A percentile compares a stretch with the other conserved stretches of the same genome.
Conservation (phyloP, 2,329 filamentous ascomycete species). For the Penicillium aurantiogriseum region DNA sequence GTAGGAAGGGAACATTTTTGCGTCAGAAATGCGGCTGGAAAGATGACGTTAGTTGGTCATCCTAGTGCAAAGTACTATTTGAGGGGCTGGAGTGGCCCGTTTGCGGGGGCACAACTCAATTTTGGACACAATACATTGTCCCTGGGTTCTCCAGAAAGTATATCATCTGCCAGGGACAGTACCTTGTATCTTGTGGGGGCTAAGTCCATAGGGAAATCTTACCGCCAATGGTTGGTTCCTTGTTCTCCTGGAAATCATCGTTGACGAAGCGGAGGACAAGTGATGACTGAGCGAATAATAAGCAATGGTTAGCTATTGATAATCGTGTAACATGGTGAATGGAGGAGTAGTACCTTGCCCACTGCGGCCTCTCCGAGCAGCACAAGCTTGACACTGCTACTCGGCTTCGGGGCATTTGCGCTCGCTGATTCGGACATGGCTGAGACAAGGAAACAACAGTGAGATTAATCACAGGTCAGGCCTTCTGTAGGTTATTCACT, state of each 20-base stretch:
- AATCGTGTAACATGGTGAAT: constrained; percentile 4
- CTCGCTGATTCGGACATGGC: constrained; percentile 71
- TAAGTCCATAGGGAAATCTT: constrained; percentile 26
- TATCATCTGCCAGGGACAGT: neutral
- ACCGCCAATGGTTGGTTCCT: constrained; percentile 99
- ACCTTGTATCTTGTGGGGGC: neutral
- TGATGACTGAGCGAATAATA: constrained; percentile 65
- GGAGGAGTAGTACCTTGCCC: constrained; percentile 71
- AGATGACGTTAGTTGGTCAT: constrained; percentile 16
- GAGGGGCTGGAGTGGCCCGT: neutral
- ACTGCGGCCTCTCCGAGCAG: constrained; percentile 96
- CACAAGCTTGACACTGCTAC: constrained; percentile 99
- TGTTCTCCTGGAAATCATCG: constrained; percentile 99
- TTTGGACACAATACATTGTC: constrained; percentile 1
- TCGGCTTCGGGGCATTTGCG: constrained; percentile 76
- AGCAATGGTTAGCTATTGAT: constrained; percentile 12
- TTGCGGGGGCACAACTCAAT: neutral
- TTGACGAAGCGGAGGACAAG: constrained; percentile 98
- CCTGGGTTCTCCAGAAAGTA: neutral
- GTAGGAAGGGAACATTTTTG: constrained; percentile 97
- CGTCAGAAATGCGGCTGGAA: constrained; percentile 86
- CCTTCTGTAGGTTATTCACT: constrained; percentile 30
- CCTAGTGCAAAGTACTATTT: neutral
- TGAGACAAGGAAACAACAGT: constrained; percentile 7
- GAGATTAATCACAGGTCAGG: constrained; percentile 23